A percentile compares a stretch with the other conserved stretches of the same genome.
These are phyloP conservation scores for Actinomucor elegans DNA, from an alignment of 371 early-diverging fungal species.

Conservation along the genomic window DNA sequence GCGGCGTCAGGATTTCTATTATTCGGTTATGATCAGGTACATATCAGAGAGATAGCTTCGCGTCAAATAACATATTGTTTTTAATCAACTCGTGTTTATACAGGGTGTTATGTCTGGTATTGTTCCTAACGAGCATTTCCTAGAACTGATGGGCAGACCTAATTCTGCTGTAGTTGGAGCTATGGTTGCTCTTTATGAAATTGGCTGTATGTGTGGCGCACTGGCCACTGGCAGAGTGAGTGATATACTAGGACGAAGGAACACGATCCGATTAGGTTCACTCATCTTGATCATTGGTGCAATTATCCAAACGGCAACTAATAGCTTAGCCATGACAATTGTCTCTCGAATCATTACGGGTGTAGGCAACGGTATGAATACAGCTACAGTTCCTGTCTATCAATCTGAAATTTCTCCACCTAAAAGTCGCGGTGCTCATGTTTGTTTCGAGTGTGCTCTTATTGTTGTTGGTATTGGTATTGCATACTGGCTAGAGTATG, in stretches of 20 bases:
- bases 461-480: slow-evolving; percentile 35
- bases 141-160: slow-evolving; percentile 35
- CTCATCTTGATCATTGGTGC: slow-evolving; percentile 38
- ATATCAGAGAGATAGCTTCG: too few relatives aligned
- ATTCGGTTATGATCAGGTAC: slow-evolving; percentile 44
- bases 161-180: slow-evolving; percentile 21
- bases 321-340: slow-evolving; percentile 29
- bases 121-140: slow-evolving; percentile 32
- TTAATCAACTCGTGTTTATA: background rate
- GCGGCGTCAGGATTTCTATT: slow-evolving; percentile 37
- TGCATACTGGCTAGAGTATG: slow-evolving; percentile 49
- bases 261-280: slow-evolving; percentile 36
- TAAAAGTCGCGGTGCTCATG: slow-evolving; percentile 48
- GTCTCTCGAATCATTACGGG: slow-evolving; percentile 42
- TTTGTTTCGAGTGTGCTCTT: slow-evolving; percentile 39
- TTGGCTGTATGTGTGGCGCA: slow-evolving; percentile 41
- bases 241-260: slow-evolving; percentile 43
- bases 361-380: slow-evolving; percentile 47
- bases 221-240: slow-evolving; percentile 41
- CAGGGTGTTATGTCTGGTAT: slow-evolving; percentile 53
- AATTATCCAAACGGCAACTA: slow-evolving; percentile 38
- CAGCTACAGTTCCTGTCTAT: slow-evolving; percentile 39
- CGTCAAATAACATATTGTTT: background rate
- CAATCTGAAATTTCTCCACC: slow-evolving; percentile 73
- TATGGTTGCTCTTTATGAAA: slow-evolving; percentile 36